Evolutionary conservation across 306 rosid genomes (phyloP).

Genomic region (Glycine soja): DNA sequence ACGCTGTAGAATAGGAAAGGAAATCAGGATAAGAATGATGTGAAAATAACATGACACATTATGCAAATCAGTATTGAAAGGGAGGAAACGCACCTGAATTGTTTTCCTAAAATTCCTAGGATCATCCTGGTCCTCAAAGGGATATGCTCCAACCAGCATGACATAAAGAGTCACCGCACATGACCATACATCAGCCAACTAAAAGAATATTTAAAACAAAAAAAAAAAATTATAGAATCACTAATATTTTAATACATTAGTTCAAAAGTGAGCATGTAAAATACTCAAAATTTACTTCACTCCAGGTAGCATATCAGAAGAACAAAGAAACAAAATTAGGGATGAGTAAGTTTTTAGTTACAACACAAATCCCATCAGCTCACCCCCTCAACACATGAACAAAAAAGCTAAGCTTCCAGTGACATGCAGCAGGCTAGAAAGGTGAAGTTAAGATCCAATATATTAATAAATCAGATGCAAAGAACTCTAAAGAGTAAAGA

Average conservation of each 20-base stretch:
- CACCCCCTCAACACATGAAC: not conserved
- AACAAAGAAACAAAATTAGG: slow-evolving; percentile 9
- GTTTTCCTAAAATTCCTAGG: slow-evolving; percentile 79
- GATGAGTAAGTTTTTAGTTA: not conserved
- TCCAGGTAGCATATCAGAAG: slow-evolving; percentile 8
- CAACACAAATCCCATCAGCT: not conserved
- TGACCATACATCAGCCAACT: slow-evolving; percentile 84
- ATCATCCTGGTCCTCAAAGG: slow-evolving; percentile 80
- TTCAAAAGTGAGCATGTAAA: slow-evolving; percentile 7
- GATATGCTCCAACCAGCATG: slow-evolving; percentile 83
- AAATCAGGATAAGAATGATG: slow-evolving; percentile 37
- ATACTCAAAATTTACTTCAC: not conserved
- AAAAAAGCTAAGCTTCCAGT: not conserved
- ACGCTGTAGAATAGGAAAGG: slow-evolving; percentile 53
- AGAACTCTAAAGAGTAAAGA: slow-evolving; percentile 15
- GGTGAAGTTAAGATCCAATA: slow-evolving; percentile 22
- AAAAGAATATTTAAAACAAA: slow-evolving; percentile 33
- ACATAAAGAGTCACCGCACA: slow-evolving; percentile 83
- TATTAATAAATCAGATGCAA: slow-evolving; percentile 20
- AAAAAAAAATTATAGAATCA: slow-evolving; percentile 28
- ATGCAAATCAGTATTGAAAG: slow-evolving; percentile 30
- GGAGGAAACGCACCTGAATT: slow-evolving; percentile 60
- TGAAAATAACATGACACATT: slow-evolving; percentile 23
- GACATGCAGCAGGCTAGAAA: not conserved
- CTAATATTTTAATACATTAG: not conserved